Evolutionary conservation across 352 stramenopile species (phyloP).

Genomic region (Pythium biforme): DNA sequence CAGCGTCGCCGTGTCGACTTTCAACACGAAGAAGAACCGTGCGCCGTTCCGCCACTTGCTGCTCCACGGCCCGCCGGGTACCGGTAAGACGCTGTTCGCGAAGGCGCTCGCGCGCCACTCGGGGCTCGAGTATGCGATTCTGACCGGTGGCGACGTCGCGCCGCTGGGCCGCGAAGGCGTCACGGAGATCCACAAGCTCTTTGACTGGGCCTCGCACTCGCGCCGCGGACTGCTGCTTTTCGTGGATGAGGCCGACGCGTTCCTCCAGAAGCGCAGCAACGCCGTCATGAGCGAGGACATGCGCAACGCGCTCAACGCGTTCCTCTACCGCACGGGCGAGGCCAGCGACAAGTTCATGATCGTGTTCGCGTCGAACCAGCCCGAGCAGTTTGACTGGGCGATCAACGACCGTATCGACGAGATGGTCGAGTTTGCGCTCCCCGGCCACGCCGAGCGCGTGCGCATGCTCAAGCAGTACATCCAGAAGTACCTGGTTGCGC

Average conservation of each 20-base stretch:
- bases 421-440: constrained; percentile 97
- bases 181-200: constrained; percentile 99
- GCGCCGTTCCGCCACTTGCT: constrained; percentile 98
- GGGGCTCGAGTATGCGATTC: constrained; percentile 98
- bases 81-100: constrained; percentile 99
- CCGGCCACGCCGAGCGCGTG: constrained; percentile 92
- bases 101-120: constrained; percentile 95
- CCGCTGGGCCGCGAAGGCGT: constrained; percentile 97
- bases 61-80: constrained; percentile 97
- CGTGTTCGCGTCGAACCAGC: constrained; percentile 99
- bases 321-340: constrained; percentile 97
- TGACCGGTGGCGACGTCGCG: constrained; percentile 98
- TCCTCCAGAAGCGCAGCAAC: constrained; percentile 97
- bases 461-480: constrained; percentile 99
- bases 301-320: constrained; percentile 98
- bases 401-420: constrained; percentile 99
- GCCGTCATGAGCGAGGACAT: constrained; percentile 95
- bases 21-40: constrained; percentile 93
- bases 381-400: constrained; percentile 98
- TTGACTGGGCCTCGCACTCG: constrained; percentile 98
- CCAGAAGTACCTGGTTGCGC: constrained; percentile 93
- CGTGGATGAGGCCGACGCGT: constrained; percentile 99
- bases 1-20: constrained; percentile 20
- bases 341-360: constrained; percentile 99
- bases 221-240: constrained; percentile 96